Percentiles rank a stretch among this genome's conserved stretches.
Conservation (phyloP, 805 yeast genomes). For the Nakazawaea sp. region DNA sequence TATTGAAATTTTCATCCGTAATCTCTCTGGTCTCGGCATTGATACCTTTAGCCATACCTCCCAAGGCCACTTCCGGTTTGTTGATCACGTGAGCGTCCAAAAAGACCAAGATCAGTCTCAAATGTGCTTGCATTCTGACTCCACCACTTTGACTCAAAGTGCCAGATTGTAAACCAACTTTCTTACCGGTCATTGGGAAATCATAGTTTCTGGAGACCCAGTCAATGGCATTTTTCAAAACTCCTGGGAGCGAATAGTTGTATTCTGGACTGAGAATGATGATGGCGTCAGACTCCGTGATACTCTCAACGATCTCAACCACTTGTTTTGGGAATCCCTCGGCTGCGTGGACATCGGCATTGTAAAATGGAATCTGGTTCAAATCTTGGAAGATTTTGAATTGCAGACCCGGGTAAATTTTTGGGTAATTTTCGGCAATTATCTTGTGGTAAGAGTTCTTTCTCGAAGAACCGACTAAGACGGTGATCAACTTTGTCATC, state of each 20-base stretch:
- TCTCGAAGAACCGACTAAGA: constrained; percentile 7
- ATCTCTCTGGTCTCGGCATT: constrained; percentile 4
- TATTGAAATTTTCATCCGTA: constrained; percentile 1
- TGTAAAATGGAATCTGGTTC: constrained; percentile 7
- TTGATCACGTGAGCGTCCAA: constrained; percentile 4
- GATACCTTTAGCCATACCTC: not conserved
- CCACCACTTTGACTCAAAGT: constrained; percentile 5
- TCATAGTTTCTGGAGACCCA: constrained; percentile 8
- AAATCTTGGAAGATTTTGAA: constrained; percentile 2
- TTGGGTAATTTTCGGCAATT: constrained; percentile 6
- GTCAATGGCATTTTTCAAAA: constrained; percentile 7
- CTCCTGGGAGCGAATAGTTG: constrained; percentile 2
- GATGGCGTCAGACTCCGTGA: constrained; percentile 4
- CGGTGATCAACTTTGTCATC: constrained; percentile 5
- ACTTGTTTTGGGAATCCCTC: constrained; percentile 4
- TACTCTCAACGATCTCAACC: not conserved
- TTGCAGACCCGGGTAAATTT: constrained; percentile 1
- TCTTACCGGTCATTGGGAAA: constrained; percentile 4
- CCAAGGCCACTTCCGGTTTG: constrained; percentile 6
- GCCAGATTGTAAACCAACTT: constrained; percentile 5
- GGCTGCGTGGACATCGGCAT: constrained; percentile 2
- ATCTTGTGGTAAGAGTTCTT: constrained; percentile 6
- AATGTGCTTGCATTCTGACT: constrained; percentile 3
- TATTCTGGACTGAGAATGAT: constrained; percentile 8
- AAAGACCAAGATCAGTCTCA: constrained; percentile 7